Conservation (phyloP, 192 early-diverging fungal genomes). For the Entomortierella chlamydospora region DNA sequence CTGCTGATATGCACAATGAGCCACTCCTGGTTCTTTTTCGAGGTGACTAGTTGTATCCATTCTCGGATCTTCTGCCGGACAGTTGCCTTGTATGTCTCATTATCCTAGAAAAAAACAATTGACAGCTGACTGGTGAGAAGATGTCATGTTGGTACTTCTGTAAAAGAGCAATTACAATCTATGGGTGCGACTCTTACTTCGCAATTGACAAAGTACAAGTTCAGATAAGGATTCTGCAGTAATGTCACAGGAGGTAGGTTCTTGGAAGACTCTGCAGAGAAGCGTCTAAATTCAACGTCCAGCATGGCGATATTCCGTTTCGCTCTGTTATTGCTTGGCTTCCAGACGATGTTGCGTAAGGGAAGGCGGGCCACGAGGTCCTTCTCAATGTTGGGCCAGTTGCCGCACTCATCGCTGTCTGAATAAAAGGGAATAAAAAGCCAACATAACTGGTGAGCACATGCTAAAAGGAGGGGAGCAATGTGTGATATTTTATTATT, state of each 20-base stretch:
- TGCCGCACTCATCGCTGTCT: constrained; percentile 69
- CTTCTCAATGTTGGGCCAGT: constrained; percentile 73
- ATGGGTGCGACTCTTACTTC: constrained; percentile 65
- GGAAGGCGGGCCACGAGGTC: constrained; percentile 80
- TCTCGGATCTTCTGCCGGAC: constrained; percentile 77
- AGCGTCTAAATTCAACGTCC: constrained; percentile 68
- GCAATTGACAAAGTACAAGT: constrained; percentile 84
- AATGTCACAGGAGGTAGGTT: constrained; percentile 54
- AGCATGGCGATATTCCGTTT: constrained; percentile 70
- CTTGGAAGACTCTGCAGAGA: constrained; percentile 53
- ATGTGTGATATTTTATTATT: background rate
- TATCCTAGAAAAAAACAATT: constrained; percentile 65
- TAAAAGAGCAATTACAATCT: background rate
- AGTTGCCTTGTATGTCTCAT: constrained; percentile 76
- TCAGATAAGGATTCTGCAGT: constrained; percentile 73
- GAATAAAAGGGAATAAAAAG: background rate
- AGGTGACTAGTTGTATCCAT: constrained; percentile 79
- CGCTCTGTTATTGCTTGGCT: constrained; percentile 73
- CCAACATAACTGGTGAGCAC: background rate
- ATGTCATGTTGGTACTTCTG: background rate
- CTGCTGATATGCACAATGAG: constrained; percentile 82
- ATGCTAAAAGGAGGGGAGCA: background rate
- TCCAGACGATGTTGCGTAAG: constrained; percentile 84
- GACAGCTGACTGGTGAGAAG: too few species aligned
- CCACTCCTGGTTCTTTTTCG: constrained; percentile 92